Conservation (phyloP, 371 early-diverging fungal genomes). For the Apophysomyces trapeziformis region DNA sequence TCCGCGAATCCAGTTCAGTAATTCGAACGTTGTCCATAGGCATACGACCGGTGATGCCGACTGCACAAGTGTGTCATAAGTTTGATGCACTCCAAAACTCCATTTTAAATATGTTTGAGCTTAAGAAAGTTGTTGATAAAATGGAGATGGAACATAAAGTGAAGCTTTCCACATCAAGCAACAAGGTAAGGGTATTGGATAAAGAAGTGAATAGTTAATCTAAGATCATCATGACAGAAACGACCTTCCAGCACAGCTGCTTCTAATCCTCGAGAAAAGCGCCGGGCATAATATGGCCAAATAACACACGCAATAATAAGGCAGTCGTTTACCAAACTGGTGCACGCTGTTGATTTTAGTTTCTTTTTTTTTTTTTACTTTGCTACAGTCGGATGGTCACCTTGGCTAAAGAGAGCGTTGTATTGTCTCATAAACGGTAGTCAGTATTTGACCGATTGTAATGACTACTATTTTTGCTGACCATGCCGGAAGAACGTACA, state of each 20-base stretch:
- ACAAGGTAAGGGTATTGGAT: conserved; percentile 8
- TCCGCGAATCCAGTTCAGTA: conserved; percentile 1
- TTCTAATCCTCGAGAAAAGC: conserved; percentile 28
- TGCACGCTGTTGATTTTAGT: no score
- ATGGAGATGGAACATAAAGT: conserved; percentile 73
- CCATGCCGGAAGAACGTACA: no score
- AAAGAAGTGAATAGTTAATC: neutral
- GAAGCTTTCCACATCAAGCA: conserved; percentile 32
- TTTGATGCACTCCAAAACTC: conserved; percentile 74
- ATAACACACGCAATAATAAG: neutral
- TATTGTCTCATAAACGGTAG: no score
- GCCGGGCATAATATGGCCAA: conserved; percentile 20
- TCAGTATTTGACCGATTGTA: no score
- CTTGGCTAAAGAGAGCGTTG: no score
- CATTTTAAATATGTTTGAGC: conserved; percentile 73
- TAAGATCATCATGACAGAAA: conserved; percentile 22
- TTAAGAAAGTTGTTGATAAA: conserved; percentile 78
- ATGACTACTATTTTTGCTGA: no score
- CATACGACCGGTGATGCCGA: conserved; percentile 78
- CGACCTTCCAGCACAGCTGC: conserved; percentile 30
- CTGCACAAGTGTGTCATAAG: conserved; percentile 70
- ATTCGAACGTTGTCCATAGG: conserved; percentile 29
- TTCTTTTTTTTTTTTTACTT: no score
- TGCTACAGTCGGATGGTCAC: no score
- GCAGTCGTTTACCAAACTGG: no score